Conservation (phyloP, 805 yeast genomes). For the Wickerhamomyces bovis region DNA sequence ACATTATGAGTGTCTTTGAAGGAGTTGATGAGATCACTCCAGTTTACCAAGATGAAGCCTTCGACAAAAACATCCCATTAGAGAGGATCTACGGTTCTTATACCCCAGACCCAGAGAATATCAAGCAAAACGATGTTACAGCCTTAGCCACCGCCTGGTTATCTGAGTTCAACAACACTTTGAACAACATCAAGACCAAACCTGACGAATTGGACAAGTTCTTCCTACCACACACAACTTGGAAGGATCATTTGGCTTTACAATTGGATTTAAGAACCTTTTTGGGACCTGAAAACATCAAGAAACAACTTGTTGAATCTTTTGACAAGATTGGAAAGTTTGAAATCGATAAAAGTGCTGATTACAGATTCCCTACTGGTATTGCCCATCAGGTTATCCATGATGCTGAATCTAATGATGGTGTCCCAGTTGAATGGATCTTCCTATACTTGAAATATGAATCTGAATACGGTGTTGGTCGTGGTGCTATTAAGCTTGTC, state of each 20-base stretch:
- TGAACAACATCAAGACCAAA: constrained; percentile 9
- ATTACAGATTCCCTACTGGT: constrained; percentile 27
- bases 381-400: constrained; percentile 25
- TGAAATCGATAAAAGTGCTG: constrained; percentile 26
- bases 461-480: constrained; percentile 29
- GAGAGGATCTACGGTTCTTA: constrained; percentile 25
- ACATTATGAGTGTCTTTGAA: constrained; percentile 15
- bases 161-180: constrained; percentile 23
- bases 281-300: constrained; percentile 27
- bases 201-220: constrained; percentile 20
- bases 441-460: constrained; percentile 27
- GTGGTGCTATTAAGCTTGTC: constrained; percentile 28
- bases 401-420: constrained; percentile 19
- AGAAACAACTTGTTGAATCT: constrained; percentile 10
- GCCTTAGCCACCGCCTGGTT: constrained; percentile 27
- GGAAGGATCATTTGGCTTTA: constrained; percentile 35
- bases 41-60: constrained; percentile 17
- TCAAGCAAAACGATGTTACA: constrained; percentile 21
- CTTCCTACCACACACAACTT: constrained; percentile 25
- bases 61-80: constrained; percentile 23
- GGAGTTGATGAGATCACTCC: constrained; percentile 23
- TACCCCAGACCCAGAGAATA: constrained; percentile 24
- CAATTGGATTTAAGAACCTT: constrained; percentile 29
- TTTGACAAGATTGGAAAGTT: constrained; percentile 23
- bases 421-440: constrained; percentile 32